Percentiles rank a stretch among this genome's conserved stretches.
Conservation (phyloP, 495 filamentous ascomycete genomes). For the Ramalina peruviana region DNA sequence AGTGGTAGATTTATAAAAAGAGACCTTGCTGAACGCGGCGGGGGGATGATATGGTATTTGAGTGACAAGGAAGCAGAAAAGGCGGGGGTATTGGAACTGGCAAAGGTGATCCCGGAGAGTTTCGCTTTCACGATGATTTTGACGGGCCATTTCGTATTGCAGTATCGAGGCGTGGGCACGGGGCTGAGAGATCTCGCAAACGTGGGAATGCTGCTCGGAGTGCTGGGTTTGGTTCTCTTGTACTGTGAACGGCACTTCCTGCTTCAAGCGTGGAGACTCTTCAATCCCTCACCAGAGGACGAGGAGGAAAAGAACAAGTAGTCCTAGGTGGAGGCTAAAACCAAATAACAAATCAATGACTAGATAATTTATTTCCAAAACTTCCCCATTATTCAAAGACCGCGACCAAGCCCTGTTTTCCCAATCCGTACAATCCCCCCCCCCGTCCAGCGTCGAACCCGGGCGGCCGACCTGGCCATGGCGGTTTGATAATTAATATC, state of each 20-base stretch:
- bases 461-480: too few relatives aligned
- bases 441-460: too few relatives aligned
- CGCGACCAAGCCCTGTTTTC: too few relatives aligned
- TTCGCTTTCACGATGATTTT: constrained; percentile 24
- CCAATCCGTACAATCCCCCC: too few relatives aligned
- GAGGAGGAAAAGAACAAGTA: too few relatives aligned
- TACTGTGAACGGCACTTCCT: constrained; percentile 44
- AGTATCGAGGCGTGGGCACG: constrained; percentile 8
- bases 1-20: constrained; percentile 52
- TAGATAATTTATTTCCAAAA: too few relatives aligned
- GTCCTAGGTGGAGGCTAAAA: too few relatives aligned
- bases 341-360: too few relatives aligned
- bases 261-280: neutral
- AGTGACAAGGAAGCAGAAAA: constrained; percentile 21
- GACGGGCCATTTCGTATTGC: constrained; percentile 16
- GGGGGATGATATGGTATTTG: constrained; percentile 18
- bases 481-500: too few relatives aligned
- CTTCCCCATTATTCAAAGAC: too few relatives aligned
- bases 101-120: constrained; percentile 18
- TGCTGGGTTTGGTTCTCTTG: constrained; percentile 42
- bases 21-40: constrained; percentile 37
- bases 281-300: neutral
- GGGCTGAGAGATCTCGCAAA: constrained; percentile 34
- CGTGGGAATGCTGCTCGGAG: constrained; percentile 34
- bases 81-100: constrained; percentile 14